These are phyloP conservation scores for Xylaria sp. DNA, from an alignment of 2,329 filamentous ascomycete species.

Conservation along the genomic window DNA sequence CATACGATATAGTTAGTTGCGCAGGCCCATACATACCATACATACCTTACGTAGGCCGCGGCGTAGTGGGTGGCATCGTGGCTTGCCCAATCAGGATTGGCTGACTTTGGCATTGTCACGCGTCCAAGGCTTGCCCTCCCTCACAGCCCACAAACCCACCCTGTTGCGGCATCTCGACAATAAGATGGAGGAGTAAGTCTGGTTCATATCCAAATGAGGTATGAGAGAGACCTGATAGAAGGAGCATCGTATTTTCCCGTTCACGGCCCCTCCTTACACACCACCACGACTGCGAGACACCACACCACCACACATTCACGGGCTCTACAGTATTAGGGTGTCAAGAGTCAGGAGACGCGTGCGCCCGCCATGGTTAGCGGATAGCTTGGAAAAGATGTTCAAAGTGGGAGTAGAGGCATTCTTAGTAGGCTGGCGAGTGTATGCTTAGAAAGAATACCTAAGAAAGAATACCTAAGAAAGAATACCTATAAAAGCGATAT, in stretches of 20 bases:
- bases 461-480: too few species aligned
- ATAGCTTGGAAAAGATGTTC: conserved; percentile 27
- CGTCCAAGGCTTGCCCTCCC: conserved; percentile 40
- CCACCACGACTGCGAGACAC: conserved; percentile 34
- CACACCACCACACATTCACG: conserved; percentile 35
- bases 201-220: conserved; percentile 36
- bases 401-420: conserved; percentile 28
- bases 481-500: conserved; percentile 29
- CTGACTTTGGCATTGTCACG: conserved; percentile 43
- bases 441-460: too few species aligned
- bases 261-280: conserved; percentile 34
- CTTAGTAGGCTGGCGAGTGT: conserved; percentile 28
- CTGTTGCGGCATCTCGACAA: conserved; percentile 31
- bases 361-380: conserved; percentile 26
- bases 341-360: conserved; percentile 42
- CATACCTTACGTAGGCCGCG: conserved; percentile 21
- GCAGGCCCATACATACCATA: too few species aligned
- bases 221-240: conserved; percentile 26
- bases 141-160: conserved; percentile 36
- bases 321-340: conserved; percentile 30
- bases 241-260: conserved; percentile 24
- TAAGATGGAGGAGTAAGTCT: conserved; percentile 38
- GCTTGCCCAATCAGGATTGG: conserved; percentile 43
- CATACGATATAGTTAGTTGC: conserved; percentile 26
- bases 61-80: conserved; percentile 39